Percentiles rank a stretch among this genome's conserved stretches.
These are phyloP conservation scores for Trypanosoma lewisi DNA, from an alignment of 208 protist species.

Conservation along the genomic window DNA sequence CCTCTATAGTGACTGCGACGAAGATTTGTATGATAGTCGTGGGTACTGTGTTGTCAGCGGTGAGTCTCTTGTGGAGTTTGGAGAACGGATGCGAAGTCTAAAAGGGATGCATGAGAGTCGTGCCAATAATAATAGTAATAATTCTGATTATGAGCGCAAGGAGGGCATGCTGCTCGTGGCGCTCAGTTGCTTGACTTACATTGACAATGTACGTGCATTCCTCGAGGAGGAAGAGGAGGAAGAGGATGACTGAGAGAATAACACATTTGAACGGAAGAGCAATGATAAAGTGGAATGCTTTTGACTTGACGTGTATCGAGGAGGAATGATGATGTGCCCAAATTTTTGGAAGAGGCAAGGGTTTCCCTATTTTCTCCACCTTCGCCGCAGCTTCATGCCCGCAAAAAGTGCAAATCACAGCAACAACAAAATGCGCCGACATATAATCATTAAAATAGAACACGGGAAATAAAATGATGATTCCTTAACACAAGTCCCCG, in stretches of 20 bases:
- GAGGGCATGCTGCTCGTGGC: conserved; percentile 61
- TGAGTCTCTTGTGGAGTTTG: conserved; percentile 67
- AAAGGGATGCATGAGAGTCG: conserved; percentile 30
- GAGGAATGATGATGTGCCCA: no score
- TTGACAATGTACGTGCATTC: conserved; percentile 59
- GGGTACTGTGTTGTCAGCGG: conserved; percentile 83
- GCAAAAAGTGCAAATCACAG: no score
- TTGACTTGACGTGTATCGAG: no score
- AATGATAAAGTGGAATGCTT: no score
- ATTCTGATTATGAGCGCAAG: conserved; percentile 17
- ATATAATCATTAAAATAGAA: no score
- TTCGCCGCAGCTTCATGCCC: no score
- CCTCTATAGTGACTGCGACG: conserved; percentile 72
- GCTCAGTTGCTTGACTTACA: conserved; percentile 51
- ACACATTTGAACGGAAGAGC: no score
- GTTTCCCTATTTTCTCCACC: no score
- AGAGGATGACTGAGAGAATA: neutral
- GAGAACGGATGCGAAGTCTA: conserved; percentile 32
- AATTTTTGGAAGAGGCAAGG: no score
- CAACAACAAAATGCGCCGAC: no score
- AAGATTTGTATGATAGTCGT: conserved; percentile 63
- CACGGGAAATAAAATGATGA: neutral
- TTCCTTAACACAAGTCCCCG: neutral
- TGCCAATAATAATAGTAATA: conserved; percentile 22
- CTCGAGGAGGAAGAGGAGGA: conserved; percentile 34